Conservation (phyloP, 1,284 basidiomycete genomes). For the Xanthoconium separans region DNA sequence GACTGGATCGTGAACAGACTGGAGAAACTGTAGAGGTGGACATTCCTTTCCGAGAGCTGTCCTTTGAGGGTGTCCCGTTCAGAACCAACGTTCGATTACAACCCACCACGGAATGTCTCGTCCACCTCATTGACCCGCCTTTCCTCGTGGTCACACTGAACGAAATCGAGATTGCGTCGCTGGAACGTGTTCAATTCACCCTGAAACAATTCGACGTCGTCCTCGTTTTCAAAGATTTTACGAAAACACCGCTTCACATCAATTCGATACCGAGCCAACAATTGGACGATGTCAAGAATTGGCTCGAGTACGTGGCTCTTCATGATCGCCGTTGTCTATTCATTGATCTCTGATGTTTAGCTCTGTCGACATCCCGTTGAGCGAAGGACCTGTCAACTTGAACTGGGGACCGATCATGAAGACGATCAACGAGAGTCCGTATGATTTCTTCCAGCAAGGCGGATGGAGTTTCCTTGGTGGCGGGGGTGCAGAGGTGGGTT, state of each 20-base stretch:
- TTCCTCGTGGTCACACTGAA: constrained; percentile 94
- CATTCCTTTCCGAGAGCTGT: constrained; percentile 95
- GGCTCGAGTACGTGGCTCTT: constrained; percentile 82
- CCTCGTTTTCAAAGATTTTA: constrained; percentile 96
- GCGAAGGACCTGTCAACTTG: constrained; percentile 95
- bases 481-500: constrained; percentile 62
- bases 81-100: constrained; percentile 93
- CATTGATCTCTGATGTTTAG: constrained; percentile 40
- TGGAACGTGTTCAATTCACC: constrained; percentile 97
- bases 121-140: constrained; percentile 93
- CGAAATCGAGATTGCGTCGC: constrained; percentile 95
- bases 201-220: constrained; percentile 98
- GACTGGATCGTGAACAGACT: constrained; percentile 42
- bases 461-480: constrained; percentile 97
- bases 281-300: constrained; percentile 95
- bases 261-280: constrained; percentile 92
- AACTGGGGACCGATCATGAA: constrained; percentile 99
- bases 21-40: constrained; percentile 92
- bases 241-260: constrained; percentile 88
- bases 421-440: constrained; percentile 92
- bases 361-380: constrained; percentile 95
- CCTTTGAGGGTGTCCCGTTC: constrained; percentile 97
- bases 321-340: not conserved
- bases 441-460: constrained; percentile 94
- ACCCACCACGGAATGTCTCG: constrained; percentile 96